These are phyloP conservation scores for Candida sanyaensis DNA, from an alignment of 1,139 yeast genomes.

Conservation along the genomic window DNA sequence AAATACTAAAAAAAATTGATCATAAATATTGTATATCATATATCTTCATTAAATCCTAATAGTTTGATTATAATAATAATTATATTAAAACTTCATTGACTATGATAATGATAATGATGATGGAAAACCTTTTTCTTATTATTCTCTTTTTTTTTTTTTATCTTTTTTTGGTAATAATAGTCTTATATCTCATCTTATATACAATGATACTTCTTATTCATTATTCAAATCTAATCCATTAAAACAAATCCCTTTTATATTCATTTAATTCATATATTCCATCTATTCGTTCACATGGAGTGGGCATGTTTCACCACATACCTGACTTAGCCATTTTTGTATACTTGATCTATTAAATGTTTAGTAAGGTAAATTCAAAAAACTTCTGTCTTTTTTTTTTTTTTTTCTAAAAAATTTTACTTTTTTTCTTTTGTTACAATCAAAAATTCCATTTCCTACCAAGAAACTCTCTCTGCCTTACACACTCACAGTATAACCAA, in stretches of 20 bases:
- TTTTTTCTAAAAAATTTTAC: constrained; percentile 8
- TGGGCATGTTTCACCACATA: constrained; percentile 34
- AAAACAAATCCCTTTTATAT: neutral
- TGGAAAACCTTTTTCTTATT: too few species aligned
- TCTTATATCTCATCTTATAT: neutral
- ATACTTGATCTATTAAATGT: constrained; percentile 15
- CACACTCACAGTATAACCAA: neutral
- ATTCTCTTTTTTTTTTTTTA: too few species aligned
- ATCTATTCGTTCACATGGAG: neutral
- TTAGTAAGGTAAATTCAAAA: neutral
- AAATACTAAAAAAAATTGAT: too few species aligned
- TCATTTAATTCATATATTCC: neutral
- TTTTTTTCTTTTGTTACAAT: neutral
- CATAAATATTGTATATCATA: too few species aligned
- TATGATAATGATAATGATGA: too few species aligned
- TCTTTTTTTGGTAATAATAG: too few species aligned
- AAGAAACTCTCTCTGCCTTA: neutral
- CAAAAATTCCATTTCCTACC: neutral
- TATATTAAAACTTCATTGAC: too few species aligned
- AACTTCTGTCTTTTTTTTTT: too few species aligned
- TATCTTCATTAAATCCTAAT: too few species aligned
- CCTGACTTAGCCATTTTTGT: constrained; percentile 62
- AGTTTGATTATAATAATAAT: too few species aligned
- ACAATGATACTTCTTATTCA: neutral
- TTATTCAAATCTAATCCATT: neutral